Percentiles rank a stretch among this genome's conserved stretches.
These are phyloP conservation scores for Ustilago cynodontis DNA, from an alignment of 1,284 basidiomycete species.

Conservation along the genomic window DNA sequence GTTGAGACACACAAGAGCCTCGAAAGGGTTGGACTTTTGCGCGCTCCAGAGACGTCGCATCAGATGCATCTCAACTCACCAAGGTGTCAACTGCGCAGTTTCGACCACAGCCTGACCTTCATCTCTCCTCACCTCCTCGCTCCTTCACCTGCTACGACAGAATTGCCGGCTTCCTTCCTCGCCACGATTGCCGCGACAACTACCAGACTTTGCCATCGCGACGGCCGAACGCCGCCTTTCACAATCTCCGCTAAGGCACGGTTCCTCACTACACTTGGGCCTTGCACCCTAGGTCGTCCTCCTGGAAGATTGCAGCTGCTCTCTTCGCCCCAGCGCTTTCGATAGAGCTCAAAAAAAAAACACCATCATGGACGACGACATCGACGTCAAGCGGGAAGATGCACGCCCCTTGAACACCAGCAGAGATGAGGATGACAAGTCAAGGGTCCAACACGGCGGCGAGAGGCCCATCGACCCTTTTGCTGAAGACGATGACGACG, in stretches of 20 bases:
- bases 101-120: not conserved
- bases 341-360: conserved; percentile 10
- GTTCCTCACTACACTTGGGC: not conserved
- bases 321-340: not conserved
- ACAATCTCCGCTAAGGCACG: not conserved
- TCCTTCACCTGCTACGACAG: not conserved
- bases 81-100: conserved; percentile 7
- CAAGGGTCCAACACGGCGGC: conserved; percentile 32
- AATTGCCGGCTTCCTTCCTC: conserved; percentile 3
- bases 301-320: not conserved
- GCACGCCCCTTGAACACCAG: not conserved
- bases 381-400: conserved; percentile 42
- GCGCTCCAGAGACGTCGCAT: conserved; percentile 17
- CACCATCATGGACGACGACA: conserved; percentile 34
- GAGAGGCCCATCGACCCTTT: conserved; percentile 43
- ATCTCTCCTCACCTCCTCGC: not conserved
- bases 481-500: conserved; percentile 53
- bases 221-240: not conserved
- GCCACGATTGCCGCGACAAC: not conserved
- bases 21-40: conserved; percentile 13
- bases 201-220: not conserved
- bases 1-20: not conserved
- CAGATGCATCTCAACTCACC: conserved; percentile 7
- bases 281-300: not conserved
- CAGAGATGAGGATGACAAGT: conserved; percentile 8